Conservation (phyloP, 164 flowering plant genomes). For the Stephania yunnanensis region DNA sequence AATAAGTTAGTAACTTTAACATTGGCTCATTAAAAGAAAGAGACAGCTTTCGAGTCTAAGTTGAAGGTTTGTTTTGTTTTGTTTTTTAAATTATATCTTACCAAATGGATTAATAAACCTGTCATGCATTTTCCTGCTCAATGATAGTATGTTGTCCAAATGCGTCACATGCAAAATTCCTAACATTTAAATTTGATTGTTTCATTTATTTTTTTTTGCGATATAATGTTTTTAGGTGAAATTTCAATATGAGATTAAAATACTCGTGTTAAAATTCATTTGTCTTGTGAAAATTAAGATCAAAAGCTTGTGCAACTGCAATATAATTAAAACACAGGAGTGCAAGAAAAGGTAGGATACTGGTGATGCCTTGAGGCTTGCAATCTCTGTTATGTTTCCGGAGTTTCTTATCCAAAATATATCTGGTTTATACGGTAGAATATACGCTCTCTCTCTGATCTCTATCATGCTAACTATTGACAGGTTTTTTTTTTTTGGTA, state of each 20-base stretch:
- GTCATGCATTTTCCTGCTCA: neutral
- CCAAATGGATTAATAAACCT: neutral
- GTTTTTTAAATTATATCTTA: neutral
- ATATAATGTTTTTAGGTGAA: no score
- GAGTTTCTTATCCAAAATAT: neutral
- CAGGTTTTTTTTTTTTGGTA: constrained; percentile 32
- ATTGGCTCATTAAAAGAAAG: no score
- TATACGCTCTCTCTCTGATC: neutral
- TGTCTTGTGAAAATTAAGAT: no score
- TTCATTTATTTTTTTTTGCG: neutral
- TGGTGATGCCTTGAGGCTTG: neutral
- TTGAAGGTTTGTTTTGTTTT: neutral
- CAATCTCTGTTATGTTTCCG: neutral
- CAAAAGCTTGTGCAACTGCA: neutral
- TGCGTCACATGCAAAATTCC: neutral
- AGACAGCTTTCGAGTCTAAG: no score
- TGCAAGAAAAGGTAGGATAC: neutral
- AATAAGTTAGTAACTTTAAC: no score
- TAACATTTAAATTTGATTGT: neutral
- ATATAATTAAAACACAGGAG: neutral
- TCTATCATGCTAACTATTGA: constrained; percentile 1
- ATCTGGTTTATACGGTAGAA: neutral
- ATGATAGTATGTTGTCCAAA: neutral
- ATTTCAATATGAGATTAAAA: no score
- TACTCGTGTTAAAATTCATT: no score